A percentile compares a stretch with the other conserved stretches of the same genome.
Evolutionary conservation across 495 filamentous ascomycete genomes (phyloP).

Genomic region (Emericellopsis terricola): DNA sequence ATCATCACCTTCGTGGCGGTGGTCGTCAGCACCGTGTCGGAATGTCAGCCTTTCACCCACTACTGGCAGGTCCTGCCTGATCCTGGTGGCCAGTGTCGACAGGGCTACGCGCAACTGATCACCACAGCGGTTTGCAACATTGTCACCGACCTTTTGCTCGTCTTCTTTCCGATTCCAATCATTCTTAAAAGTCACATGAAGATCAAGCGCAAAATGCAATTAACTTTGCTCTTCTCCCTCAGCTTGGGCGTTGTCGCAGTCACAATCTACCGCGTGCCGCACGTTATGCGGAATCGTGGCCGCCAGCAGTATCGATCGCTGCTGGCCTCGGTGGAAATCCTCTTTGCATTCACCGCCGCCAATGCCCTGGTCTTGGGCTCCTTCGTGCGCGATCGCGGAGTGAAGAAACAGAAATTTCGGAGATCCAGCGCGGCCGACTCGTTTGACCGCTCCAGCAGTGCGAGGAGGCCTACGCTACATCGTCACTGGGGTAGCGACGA

Average conservation of each 20-base stretch:
- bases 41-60: constrained; percentile 69
- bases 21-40: constrained; percentile 60
- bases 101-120: constrained; percentile 67
- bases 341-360: constrained; percentile 58
- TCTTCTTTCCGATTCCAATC: constrained; percentile 76
- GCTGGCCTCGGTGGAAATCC: constrained; percentile 57
- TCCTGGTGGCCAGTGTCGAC: constrained; percentile 67
- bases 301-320: constrained; percentile 61
- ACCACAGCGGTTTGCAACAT: constrained; percentile 79
- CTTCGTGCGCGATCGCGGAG: constrained; percentile 60
- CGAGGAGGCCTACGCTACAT: constrained; percentile 27
- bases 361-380: constrained; percentile 68
- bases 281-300: constrained; percentile 42
- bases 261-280: constrained; percentile 59
- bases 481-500: constrained; percentile 69
- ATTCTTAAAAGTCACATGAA: constrained; percentile 57
- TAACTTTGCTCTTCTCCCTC: constrained; percentile 64
- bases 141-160: constrained; percentile 70
- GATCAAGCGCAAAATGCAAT: constrained; percentile 40
- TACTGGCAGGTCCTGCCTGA: constrained; percentile 91
- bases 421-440: constrained; percentile 29
- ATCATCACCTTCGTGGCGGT: constrained; percentile 59
- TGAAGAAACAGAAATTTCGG: constrained; percentile 62
- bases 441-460: constrained; percentile 22
- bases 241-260: constrained; percentile 58